These are phyloP conservation scores for Pleurotus cornucopiae DNA, from an alignment of 768 basidiomycete species.

Conservation along the genomic window DNA sequence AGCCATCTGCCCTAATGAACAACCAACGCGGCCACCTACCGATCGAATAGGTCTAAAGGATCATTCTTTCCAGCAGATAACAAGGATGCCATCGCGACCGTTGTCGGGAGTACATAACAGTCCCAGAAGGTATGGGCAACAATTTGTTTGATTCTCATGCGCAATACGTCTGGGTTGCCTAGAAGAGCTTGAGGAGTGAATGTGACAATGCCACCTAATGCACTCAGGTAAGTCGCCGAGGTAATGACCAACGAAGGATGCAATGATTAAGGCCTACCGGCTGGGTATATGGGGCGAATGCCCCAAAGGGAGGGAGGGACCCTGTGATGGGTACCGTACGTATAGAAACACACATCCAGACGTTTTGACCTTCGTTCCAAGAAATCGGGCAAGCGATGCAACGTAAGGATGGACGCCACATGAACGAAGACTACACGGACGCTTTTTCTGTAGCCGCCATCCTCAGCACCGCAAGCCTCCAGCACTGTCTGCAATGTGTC, in stretches of 20 bases:
- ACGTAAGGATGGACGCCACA: conserved; percentile 44
- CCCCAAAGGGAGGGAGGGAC: conserved; percentile 53
- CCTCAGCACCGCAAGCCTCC: conserved; percentile 34
- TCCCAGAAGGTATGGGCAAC: conserved; percentile 63
- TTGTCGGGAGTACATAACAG: conserved; percentile 62
- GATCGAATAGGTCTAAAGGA: conserved; percentile 34
- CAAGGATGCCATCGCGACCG: conserved; percentile 52
- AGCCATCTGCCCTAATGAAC: neutral
- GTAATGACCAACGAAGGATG: neutral
- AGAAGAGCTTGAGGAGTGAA: conserved; percentile 61
- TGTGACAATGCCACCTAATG: conserved; percentile 66
- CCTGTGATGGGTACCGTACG: conserved; percentile 61
- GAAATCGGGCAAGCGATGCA: conserved; percentile 48
- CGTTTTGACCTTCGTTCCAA: conserved; percentile 39
- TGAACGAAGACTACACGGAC: conserved; percentile 62
- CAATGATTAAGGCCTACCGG: conserved; percentile 39
- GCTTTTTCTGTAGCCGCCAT: conserved; percentile 32
- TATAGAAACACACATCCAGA: conserved; percentile 54
- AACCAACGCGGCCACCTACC: conserved; percentile 24
- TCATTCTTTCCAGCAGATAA: conserved; percentile 32
- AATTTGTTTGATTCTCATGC: conserved; percentile 45
- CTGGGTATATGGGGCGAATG: conserved; percentile 62
- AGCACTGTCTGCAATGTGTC: conserved; percentile 38
- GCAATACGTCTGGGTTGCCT: conserved; percentile 45
- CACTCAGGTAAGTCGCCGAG: neutral